A percentile compares a stretch with the other conserved stretches of the same genome.
These are phyloP conservation scores for Eleusine coracana DNA, from an alignment of 176 grass and related monocot species.

Conservation along the genomic window DNA sequence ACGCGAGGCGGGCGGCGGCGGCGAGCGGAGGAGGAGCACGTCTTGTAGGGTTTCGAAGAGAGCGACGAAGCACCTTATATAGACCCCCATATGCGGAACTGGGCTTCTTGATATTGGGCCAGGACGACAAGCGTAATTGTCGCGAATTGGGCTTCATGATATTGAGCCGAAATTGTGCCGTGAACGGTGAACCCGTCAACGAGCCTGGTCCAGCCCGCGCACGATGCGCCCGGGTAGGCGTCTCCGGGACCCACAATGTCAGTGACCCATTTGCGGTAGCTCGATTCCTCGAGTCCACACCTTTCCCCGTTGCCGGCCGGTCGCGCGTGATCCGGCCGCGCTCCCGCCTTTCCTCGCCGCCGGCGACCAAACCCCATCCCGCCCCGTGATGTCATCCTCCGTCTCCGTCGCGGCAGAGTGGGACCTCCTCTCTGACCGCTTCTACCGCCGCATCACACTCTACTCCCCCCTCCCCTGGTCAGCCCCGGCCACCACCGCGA, in stretches of 20 bases:
- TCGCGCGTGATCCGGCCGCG: constrained; percentile 36
- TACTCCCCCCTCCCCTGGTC: constrained; percentile 66
- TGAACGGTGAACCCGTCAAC: neutral
- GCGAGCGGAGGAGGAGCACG: neutral
- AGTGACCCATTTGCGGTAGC: neutral
- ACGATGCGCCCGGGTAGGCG: neutral
- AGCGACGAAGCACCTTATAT: constrained; percentile 10
- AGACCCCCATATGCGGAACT: neutral
- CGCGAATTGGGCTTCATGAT: neutral
- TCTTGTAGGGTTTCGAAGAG: constrained; percentile 26
- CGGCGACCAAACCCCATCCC: constrained; percentile 1
- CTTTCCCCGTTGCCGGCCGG: constrained; percentile 1
- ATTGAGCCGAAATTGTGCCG: neutral
- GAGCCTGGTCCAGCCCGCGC: neutral
- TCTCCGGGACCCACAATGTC: constrained; percentile 2
- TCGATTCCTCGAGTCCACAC: constrained; percentile 6
- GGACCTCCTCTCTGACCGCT: constrained; percentile 87
- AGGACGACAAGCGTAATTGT: neutral
- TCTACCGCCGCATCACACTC: constrained; percentile 66
- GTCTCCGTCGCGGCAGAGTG: constrained; percentile 95
- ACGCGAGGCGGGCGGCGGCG: neutral
- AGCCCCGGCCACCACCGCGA: constrained; percentile 12
- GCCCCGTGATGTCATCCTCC: constrained; percentile 62
- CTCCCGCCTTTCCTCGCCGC: constrained; percentile 25
- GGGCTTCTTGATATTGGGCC: neutral